Percentiles rank a stretch among this genome's conserved stretches.
Conservation (phyloP, 2,329 filamentous ascomycete species). For the Pseudogymnoascus sp. region DNA sequence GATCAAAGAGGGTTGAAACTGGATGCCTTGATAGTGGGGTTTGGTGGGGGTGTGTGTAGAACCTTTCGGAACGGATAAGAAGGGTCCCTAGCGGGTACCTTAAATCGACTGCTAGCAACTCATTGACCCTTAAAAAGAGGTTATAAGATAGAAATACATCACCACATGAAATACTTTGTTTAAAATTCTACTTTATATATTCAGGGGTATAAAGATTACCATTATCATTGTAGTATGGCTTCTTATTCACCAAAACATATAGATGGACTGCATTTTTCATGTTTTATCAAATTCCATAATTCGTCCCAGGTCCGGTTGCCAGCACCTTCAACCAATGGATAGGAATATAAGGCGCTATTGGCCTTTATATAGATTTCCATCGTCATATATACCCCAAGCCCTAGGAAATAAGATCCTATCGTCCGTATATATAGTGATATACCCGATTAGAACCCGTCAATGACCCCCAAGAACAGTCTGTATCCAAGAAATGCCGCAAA, state of each 20-base stretch:
- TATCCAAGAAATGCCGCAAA: background rate
- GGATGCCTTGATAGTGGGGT: background rate
- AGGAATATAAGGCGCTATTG: background rate
- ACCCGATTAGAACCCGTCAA: background rate
- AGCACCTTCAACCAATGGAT: background rate
- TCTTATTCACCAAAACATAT: background rate
- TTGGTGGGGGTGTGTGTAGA: background rate
- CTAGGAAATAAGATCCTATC: background rate
- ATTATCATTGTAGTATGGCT: background rate
- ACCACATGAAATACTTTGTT: background rate
- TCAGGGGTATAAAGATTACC: background rate
- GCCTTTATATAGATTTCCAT: background rate
- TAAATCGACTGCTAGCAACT: background rate
- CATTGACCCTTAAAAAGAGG: background rate
- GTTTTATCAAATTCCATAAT: background rate
- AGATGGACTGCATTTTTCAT: background rate
- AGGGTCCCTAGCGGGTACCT: background rate
- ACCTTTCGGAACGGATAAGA: slow-evolving; percentile 1
- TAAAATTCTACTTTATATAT: background rate
- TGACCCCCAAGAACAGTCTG: background rate
- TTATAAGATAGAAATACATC: background rate
- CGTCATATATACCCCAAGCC: background rate
- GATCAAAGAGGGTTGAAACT: background rate
- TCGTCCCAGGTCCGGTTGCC: background rate
- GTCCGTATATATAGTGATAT: background rate